Evolutionary conservation across 1,284 basidiomycete species (phyloP).

Genomic region (Ustilago nuda): DNA sequence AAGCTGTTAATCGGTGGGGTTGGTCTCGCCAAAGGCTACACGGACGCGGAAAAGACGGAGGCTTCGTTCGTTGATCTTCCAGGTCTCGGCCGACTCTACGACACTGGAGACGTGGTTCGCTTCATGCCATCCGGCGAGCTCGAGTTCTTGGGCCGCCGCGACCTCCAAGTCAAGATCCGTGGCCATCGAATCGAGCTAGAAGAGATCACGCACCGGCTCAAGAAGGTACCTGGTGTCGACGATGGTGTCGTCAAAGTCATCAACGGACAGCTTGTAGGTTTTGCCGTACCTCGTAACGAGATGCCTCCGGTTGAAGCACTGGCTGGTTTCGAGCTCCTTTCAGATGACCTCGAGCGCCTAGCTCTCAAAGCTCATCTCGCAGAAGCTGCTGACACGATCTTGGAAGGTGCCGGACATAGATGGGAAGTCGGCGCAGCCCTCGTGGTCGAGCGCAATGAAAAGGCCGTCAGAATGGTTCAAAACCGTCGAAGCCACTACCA

Average conservation of each 20-base stretch:
- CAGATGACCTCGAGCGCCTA: neutral
- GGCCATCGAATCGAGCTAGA: neutral
- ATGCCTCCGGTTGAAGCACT: neutral
- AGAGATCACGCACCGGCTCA: neutral
- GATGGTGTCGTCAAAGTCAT: slow-evolving; percentile 4
- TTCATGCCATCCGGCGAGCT: neutral
- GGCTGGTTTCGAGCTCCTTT: neutral
- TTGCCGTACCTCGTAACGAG: neutral
- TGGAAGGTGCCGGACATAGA: neutral
- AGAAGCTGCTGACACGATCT: neutral
- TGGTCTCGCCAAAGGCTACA: neutral
- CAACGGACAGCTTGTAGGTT: neutral
- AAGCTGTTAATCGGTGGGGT: neutral
- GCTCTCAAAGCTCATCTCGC: slow-evolving; percentile 2
- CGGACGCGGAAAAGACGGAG: neutral
- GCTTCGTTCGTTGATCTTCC: neutral
- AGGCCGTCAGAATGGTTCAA: neutral
- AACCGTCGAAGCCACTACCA: neutral
- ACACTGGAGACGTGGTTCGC: neutral
- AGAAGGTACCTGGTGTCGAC: neutral
- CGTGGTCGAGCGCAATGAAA: neutral
- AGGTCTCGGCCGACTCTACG: neutral
- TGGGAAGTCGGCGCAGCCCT: neutral
- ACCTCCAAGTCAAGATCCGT: neutral
- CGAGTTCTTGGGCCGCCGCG: neutral